Base-by-base conservation (phyloP, 257 asterid species). In the Apocynum venetum region DNA sequence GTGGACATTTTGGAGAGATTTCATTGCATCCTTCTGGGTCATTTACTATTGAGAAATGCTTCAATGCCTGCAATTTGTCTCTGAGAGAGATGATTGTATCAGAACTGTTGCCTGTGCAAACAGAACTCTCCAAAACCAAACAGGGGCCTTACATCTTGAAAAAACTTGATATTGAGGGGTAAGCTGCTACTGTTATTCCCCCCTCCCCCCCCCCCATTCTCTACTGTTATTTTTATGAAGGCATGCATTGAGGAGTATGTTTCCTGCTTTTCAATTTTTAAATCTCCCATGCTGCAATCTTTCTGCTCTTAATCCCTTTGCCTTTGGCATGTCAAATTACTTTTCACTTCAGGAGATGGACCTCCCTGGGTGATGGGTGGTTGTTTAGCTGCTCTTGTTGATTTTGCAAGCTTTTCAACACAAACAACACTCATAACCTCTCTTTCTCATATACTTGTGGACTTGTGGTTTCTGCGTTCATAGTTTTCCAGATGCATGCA, bases 121-220 rank as follows among this genome's bases (percentile, higher is more conserved):
- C 92, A 74, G 97, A 90, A 83, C 89, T 96, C 35, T 87, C 91
- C 67, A 91, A 88, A 89, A 87, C 92, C 77, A 93, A 82, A 83
- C 99, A 93, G 86, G 99, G 98, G 19, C 98, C 99, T n/a, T 93
- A 90, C 81, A 88, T 93, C 68, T 80, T 90, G 88, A 90, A 89
- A 89, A 96, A 89, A 79, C 93, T 96, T 73, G 98, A 93, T 75
- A 91, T 93, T 65, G 98, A 89, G 75, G 97, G 98, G 99, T 96
- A 88, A 85, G 89, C 76, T 74, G 55, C 48, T 48, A 13, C 56
- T 53, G 11, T 11, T 75, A 20, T 61, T 57, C 38, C 76, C 35
- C 56, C 53, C 49, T 15, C 41, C 38, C 41, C 19, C 44, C 31
- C 0, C 6, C 9, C 36, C 31, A 14, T 20, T 4, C 2, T 57